These are phyloP conservation scores for Fraxinus americana DNA, from an alignment of 257 asterid genomes.

Conservation along the genomic window DNA sequence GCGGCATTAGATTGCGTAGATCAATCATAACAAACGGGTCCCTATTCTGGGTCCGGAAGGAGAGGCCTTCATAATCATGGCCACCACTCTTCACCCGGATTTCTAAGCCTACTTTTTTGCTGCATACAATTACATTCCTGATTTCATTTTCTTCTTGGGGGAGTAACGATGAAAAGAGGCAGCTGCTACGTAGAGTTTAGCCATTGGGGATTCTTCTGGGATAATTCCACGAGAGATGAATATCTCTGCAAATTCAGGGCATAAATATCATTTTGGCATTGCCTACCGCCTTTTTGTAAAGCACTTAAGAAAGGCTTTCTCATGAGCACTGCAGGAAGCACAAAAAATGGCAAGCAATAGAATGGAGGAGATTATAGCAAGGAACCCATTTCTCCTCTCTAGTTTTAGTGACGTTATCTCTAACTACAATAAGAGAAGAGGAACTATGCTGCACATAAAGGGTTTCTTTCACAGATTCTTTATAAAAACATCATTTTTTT, in stretches of 20 bases:
- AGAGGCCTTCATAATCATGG: conserved; percentile 44
- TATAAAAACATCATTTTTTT: too few species aligned
- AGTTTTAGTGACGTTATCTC: not conserved
- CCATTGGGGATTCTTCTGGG: conserved; percentile 35
- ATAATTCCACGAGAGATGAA: conserved; percentile 1
- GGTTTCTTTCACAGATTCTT: too few species aligned
- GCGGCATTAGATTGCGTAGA: conserved; percentile 22
- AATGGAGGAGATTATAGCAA: conserved; percentile 2
- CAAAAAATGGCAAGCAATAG: not conserved
- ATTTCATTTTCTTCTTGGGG: conserved; percentile 23
- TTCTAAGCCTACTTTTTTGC: conserved; percentile 25
- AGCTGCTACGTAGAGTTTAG: conserved; percentile 22
- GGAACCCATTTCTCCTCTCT: not conserved
- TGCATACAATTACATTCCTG: conserved; percentile 22
- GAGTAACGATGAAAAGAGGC: conserved; percentile 21
- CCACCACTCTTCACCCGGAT: conserved; percentile 39
- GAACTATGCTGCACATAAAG: too few species aligned
- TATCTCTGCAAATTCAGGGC: conserved; percentile 21
- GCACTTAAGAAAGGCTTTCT: conserved; percentile 18
- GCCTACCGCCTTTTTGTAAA: not conserved
- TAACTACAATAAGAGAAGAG: not conserved
- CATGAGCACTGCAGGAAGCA: not conserved
- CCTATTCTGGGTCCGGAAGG: conserved; percentile 22
- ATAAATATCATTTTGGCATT: conserved; percentile 7
- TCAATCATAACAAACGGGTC: conserved; percentile 30